Conservation (phyloP, 2,329 filamentous ascomycete genomes). For the Golovinomyces cichoracearum region DNA sequence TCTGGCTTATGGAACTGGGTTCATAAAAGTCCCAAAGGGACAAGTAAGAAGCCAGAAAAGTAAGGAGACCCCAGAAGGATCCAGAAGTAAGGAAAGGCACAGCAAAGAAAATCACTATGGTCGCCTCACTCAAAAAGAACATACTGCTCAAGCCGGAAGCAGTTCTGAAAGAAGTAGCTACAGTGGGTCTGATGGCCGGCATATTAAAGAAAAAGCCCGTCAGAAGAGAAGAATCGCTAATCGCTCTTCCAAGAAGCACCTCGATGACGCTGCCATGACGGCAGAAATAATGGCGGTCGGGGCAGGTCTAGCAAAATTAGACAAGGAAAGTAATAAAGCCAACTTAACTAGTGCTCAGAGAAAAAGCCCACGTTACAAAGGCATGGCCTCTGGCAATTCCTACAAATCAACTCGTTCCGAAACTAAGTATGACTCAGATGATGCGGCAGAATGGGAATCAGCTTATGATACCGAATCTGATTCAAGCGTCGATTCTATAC, state of each 20-base stretch:
- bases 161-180: background rate
- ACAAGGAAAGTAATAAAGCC: conserved; percentile 16
- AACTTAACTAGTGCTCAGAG: conserved; percentile 6
- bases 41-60: background rate
- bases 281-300: conserved; percentile 23
- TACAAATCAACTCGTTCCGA: conserved; percentile 7
- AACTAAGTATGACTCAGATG: conserved; percentile 13
- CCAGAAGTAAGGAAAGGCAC: conserved; percentile 4
- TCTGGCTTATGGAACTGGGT: conserved; percentile 39
- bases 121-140: background rate
- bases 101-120: conserved; percentile 12
- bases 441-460: conserved; percentile 33
- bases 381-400: conserved; percentile 8
- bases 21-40: conserved; percentile 14
- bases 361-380: conserved; percentile 1
- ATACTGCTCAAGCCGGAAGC: background rate
- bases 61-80: background rate
- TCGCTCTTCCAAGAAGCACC: background rate
- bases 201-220: background rate
- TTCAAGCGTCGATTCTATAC: conserved; percentile 26
- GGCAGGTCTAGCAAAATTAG: conserved; percentile 21
- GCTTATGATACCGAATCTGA: conserved; percentile 27
- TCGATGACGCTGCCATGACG: conserved; percentile 15
- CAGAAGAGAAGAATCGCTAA: background rate
- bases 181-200: background rate